phyloP scores from a whole-genome alignment of 202 grass and related monocot genomes.

The Panicum hallii region DNA sequence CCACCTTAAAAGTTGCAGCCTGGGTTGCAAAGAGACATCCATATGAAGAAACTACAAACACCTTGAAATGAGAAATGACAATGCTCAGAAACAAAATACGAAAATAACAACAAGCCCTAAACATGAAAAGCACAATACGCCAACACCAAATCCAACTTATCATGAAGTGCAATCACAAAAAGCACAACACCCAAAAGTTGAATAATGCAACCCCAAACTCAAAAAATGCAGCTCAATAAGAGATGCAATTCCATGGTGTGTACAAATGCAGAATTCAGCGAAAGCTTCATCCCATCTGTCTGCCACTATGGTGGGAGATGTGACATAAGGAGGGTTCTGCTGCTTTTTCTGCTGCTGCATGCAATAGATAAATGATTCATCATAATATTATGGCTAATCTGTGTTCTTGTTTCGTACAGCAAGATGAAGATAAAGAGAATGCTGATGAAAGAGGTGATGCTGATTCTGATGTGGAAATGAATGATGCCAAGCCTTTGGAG shows the following conservation, averaged over 20 bases:
- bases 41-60: not conserved
- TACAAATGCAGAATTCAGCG: not conserved
- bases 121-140: not conserved
- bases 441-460: constrained; percentile 65
- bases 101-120: not conserved
- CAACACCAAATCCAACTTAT: not conserved
- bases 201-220: not conserved
- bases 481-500: constrained; percentile 66
- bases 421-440: constrained; percentile 83
- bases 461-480: constrained; percentile 78
- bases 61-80: not conserved
- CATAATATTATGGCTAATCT: constrained; percentile 27
- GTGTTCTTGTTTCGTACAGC: constrained; percentile 52
- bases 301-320: constrained; percentile 7
- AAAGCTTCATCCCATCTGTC: constrained; percentile 4
- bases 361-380: not conserved
- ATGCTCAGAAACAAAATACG: not conserved
- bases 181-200: not conserved
- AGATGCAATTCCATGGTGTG: not conserved
- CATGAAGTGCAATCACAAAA: not conserved
- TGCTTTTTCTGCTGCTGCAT: not conserved
- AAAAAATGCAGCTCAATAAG: not conserved
- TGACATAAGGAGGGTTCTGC: not conserved
- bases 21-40: not conserved
- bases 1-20: not conserved